Base-by-base conservation (phyloP, 257 asterid genomes). In the Nicotiana tabacum region DNA sequence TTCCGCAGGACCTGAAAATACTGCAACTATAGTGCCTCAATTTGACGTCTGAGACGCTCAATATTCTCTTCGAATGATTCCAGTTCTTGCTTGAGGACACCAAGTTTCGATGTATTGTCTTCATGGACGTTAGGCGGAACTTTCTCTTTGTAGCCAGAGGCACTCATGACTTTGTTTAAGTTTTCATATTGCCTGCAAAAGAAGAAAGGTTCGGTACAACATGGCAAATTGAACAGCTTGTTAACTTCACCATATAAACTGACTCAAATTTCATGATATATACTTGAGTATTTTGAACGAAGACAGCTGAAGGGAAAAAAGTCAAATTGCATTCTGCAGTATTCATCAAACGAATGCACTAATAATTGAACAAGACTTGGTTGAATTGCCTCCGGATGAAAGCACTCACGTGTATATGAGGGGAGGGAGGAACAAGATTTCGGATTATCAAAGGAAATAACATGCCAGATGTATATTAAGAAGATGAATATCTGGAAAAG, bases 141-240 rank as follows among this genome's bases (percentile, higher is more conserved):
- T 78, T 96, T 96, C 87, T 93, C 99, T 83, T 89, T 86, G 83
- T 93, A 93, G 13, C 97, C 92, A 3, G 90, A 77, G 17, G 93
- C 95, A 81, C 85, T 90, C 78, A 86, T 88, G 80, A 78, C 90
- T 90, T 92, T 93, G 84, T 55, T 76, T 80, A 94, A 82, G 81
- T 57, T 81, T 81, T 93, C 94, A 9, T 82, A 86, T 90, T 93
- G 99, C 92, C 99, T 96, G 91, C 83, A 84, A 86, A 37, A 81
- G 46, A 82, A 53, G 58, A 48, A 27, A 72, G 16, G 1, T 2
- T 13, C 51, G 24, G 62, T 48, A 11, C 7, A 48, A 11, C 15
- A 48, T 48, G 61, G 35, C 16, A 1, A 27, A 46, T 74, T 48
- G 61, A 0, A 51, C 80, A 48, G 62, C 64, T 74, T 9, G 64